phyloP scores from a whole-genome alignment of 495 filamentous ascomycete genomes.

The Neurospora africana region DNA sequence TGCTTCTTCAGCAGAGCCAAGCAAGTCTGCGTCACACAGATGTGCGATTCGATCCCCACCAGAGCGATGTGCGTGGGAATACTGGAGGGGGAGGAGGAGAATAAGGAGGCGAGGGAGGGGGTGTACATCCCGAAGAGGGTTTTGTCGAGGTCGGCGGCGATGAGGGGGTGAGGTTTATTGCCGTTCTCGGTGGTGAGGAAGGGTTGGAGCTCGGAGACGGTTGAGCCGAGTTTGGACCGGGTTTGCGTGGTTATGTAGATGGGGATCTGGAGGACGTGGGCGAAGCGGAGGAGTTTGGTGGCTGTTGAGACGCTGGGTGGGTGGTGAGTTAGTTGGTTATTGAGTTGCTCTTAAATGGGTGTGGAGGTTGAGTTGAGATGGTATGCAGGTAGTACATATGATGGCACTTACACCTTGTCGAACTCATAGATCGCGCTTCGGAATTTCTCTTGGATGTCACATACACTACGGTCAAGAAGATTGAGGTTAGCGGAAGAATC shows the following conservation, averaged over 20 bases:
- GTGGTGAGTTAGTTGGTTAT: too few relatives aligned
- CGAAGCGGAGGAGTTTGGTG: constrained; percentile 42
- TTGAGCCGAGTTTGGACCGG: constrained; percentile 61
- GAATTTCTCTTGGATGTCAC: constrained; percentile 95
- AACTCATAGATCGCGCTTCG: constrained; percentile 71
- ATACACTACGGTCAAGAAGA: constrained; percentile 49
- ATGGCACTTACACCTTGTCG: constrained; percentile 52
- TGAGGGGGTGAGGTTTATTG: constrained; percentile 4
- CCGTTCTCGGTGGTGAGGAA: constrained; percentile 10
- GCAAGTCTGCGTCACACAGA: constrained; percentile 88
- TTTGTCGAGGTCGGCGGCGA: constrained; percentile 63
- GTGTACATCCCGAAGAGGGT: constrained; percentile 79
- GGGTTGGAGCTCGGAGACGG: constrained; percentile 54
- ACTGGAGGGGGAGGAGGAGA: constrained; percentile 19
- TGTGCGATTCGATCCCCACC: constrained; percentile 87
- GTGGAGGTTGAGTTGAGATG: too few relatives aligned
- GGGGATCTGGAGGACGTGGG: constrained; percentile 59
- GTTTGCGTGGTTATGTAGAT: constrained; percentile 80
- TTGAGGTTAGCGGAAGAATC: background rate
- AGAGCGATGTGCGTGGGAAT: constrained; percentile 41
- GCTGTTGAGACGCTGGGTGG: constrained; percentile 39
- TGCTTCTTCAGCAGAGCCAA: constrained; percentile 58
- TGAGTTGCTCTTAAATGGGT: too few relatives aligned
- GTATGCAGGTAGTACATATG: too few relatives aligned
- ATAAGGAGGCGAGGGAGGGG: constrained; percentile 36